Conservation (phyloP, 169 alveolate species). For the Perkinsus marinus region DNA sequence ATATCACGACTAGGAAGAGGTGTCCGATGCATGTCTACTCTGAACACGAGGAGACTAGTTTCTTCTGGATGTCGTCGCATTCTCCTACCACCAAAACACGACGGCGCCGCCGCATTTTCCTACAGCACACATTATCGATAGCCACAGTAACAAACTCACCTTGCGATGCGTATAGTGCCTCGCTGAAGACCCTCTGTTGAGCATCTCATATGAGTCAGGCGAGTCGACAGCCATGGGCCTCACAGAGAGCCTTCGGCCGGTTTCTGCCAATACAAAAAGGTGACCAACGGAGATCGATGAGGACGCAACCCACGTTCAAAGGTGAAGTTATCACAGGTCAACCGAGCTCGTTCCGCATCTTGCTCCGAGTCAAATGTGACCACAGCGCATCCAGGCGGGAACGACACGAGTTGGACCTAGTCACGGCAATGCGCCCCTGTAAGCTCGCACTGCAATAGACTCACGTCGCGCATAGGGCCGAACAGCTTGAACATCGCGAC, state of each 20-base stretch:
- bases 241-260: neutral
- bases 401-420: neutral
- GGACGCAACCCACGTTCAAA: neutral
- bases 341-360: neutral
- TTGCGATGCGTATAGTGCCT: neutral
- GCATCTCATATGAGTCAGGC: neutral
- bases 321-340: neutral
- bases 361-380: neutral
- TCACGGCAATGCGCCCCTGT: neutral
- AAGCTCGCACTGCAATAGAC: neutral
- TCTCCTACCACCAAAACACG: too few relatives aligned
- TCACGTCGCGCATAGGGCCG: neutral
- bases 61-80: too few relatives aligned
- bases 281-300: neutral
- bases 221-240: neutral
- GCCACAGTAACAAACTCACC: neutral
- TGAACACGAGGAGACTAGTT: too few relatives aligned
- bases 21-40: neutral
- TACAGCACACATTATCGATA: too few relatives aligned
- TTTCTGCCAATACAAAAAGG: neutral
- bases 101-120: too few relatives aligned
- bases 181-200: neutral
- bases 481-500: neutral
- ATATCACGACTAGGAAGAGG: neutral
- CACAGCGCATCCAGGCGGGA: too few relatives aligned